Base-by-base conservation (phyloP, 2,329 filamentous ascomycete genomes). In the Pseudogymnoascus sp. region DNA sequence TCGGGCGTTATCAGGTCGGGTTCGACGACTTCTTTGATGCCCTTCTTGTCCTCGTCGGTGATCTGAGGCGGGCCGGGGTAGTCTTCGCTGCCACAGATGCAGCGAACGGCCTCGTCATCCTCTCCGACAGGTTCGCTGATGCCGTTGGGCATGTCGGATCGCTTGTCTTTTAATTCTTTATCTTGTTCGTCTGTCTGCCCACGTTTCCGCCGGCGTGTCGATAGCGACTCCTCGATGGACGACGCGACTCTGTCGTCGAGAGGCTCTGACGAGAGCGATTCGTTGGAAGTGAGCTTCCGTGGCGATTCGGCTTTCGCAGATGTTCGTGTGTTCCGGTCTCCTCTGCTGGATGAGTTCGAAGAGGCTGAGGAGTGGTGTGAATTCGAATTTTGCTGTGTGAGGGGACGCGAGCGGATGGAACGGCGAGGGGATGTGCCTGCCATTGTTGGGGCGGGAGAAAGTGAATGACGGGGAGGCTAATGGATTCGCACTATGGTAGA, bases 61-160 rank as follows among this genome's bases (percentile, higher is more conserved):
- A 75, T 72, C 72, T 76, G 75, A 64, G 89, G 84, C 70, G 87
- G 89, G 62, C 95, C 95, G 21, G 95, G 95, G 77, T 97, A 97
- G 64, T 99, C 95, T 72, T 96, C 91, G 70, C 89, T 87, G 70
- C 92, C 93, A 77, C 95, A 99, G 68, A 99, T 88, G 78, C 95
- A 99, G 69, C 95, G 87, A 72, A 96, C 96, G 63, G 95, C 86
- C 79, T 97, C 95, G 72, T 97, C 93, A 74, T 97, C 91, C 72
- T 89, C 89, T 29, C 80, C 83, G 59, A 88, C 82, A 14, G 56
- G 56, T 63, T 91, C 87, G 66, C 86, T 86, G 65, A 81, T 83
- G 67, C 87, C 88, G 74, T 87, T 85, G 47, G 73, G 74, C 80
- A 84, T 85, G 56, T 60, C 70, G 62, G 29, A 64, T 74, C 74